Conservation (phyloP, 371 early-diverging fungal species). For the Cokeromyces recurvatus region DNA sequence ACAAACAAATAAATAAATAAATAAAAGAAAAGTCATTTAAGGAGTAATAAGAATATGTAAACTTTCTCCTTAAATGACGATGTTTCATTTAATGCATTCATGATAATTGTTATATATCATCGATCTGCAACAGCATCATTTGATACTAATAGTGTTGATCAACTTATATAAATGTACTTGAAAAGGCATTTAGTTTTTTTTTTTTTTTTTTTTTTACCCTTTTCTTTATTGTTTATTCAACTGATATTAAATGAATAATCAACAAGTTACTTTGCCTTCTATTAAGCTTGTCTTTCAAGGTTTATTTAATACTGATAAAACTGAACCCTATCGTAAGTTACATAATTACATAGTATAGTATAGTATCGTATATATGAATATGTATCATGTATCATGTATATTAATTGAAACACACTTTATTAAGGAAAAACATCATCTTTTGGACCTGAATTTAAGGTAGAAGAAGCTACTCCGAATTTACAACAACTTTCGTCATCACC, state of each 20-base stretch:
- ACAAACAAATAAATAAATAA: no score
- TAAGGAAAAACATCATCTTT: not conserved
- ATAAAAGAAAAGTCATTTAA: no score
- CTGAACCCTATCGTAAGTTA: not conserved
- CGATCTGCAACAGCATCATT: conserved; percentile 14
- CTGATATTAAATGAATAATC: no score
- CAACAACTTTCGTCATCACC: conserved; percentile 8
- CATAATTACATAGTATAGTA: no score
- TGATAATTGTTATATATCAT: not conserved
- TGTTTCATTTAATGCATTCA: conserved; percentile 13
- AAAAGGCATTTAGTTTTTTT: not conserved
- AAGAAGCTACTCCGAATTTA: conserved; percentile 4
- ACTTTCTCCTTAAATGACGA: conserved; percentile 8
- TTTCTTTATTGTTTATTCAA: no score
- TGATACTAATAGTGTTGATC: conserved; percentile 12
- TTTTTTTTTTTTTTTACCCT: conserved; percentile 6
- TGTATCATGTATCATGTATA: not conserved
- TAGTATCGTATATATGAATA: no score
- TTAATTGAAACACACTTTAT: not conserved
- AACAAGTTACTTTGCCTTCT: conserved; percentile 15
- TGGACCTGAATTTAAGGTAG: not conserved
- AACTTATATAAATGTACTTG: conserved; percentile 1
- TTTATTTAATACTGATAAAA: not conserved
- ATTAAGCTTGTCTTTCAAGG: conserved; percentile 17
- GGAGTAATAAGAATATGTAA: no score